phyloP scores from a whole-genome alignment of 768 basidiomycete genomes.

The Russula abietina region DNA sequence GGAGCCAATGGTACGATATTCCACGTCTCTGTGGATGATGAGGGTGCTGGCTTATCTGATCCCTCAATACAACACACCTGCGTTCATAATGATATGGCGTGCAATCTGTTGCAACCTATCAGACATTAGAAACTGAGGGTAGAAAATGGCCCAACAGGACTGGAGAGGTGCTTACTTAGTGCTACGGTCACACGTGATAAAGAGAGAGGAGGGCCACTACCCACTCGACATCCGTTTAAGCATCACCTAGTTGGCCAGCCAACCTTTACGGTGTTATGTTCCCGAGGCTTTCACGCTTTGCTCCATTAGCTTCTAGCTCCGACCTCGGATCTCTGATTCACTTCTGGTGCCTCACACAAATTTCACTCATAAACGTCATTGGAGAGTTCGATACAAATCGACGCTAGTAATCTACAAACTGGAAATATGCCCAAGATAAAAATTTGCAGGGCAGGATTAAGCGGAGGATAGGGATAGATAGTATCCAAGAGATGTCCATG shows the following conservation, averaged over 20 bases:
- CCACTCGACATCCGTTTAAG: neutral
- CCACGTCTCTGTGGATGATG: conserved; percentile 55
- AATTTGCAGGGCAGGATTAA: conserved; percentile 10
- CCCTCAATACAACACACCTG: conserved; percentile 39
- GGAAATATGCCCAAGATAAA: conserved; percentile 6
- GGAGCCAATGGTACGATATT: conserved; percentile 73
- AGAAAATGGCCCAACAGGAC: neutral
- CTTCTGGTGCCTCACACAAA: neutral
- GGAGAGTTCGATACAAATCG: conserved; percentile 20
- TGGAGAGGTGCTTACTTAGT: neutral
- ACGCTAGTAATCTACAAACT: conserved; percentile 19
- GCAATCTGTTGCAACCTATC: conserved; percentile 55
- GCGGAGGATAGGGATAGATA: conserved; percentile 14
- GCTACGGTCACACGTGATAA: neutral
- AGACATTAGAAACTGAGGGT: conserved; percentile 37
- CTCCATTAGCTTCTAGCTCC: neutral
- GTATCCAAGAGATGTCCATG: conserved; percentile 24
- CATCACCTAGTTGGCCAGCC: neutral
- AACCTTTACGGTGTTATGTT: neutral
- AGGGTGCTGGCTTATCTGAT: conserved; percentile 13
- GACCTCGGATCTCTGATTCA: too few relatives aligned
- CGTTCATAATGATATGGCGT: conserved; percentile 43
- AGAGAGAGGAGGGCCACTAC: neutral
- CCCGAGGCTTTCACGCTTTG: neutral
- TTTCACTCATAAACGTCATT: conserved; percentile 6